Evolutionary conservation across 108 stramenopile species (phyloP).

Genomic region (Cyclotella distinguenda): DNA sequence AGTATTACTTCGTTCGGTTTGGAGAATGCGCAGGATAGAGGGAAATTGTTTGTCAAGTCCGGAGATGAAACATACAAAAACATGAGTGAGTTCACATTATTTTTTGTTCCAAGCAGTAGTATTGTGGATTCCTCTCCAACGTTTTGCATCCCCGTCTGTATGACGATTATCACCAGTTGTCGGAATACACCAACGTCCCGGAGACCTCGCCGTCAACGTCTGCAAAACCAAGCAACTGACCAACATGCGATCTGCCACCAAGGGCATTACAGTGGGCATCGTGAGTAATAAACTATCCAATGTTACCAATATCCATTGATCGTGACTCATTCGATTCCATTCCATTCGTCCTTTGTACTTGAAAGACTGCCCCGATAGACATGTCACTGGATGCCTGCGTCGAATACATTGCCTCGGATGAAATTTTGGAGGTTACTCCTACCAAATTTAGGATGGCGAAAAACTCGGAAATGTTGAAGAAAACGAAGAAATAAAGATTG

Average conservation of each 20-base stretch:
- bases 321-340: not conserved
- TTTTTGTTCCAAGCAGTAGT: not conserved
- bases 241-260: constrained; percentile 97
- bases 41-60: constrained; percentile 84
- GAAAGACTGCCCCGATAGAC: constrained; percentile 78
- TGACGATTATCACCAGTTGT: constrained; percentile 38
- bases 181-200: constrained; percentile 97
- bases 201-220: constrained; percentile 96
- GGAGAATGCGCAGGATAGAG: constrained; percentile 93
- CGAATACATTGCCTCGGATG: constrained; percentile 94
- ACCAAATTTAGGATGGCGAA: constrained; percentile 89
- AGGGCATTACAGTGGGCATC: constrained; percentile 92
- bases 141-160: not conserved
- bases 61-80: constrained; percentile 91
- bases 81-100: constrained; percentile 65
- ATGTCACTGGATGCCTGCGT: constrained; percentile 96
- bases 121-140: not conserved
- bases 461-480: constrained; percentile 82
- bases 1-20: constrained; percentile 88
- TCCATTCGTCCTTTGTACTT: not conserved
- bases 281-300: not conserved
- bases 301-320: not conserved
- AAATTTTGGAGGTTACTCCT: constrained; percentile 96
- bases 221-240: constrained; percentile 96
- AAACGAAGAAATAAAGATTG: constrained; percentile 27